Evolutionary conservation across 345 rosid genomes (phyloP).

Genomic region (Isatis tinctoria): DNA sequence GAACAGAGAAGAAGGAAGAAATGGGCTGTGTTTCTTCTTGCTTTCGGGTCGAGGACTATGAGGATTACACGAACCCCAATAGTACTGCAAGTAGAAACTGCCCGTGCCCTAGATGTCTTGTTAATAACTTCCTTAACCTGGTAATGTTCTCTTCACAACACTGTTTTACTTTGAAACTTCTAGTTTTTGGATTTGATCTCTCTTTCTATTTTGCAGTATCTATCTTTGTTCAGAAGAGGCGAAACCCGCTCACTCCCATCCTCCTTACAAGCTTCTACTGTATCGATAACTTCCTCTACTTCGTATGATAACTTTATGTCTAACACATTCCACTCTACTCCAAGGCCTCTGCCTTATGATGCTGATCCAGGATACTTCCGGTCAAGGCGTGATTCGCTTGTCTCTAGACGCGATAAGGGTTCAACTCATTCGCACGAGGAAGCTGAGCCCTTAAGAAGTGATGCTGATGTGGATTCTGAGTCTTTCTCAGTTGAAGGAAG

Average conservation of each 20-base stretch:
- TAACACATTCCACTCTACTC: slow-evolving; percentile 77
- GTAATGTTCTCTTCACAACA: slow-evolving; percentile 35
- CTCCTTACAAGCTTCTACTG: slow-evolving; percentile 58
- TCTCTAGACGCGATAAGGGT: slow-evolving; percentile 81
- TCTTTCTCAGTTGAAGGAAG: slow-evolving; percentile 52
- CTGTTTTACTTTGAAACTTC: neutral
- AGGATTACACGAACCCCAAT: slow-evolving; percentile 63
- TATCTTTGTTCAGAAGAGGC: slow-evolving; percentile 67
- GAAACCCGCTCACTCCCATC: slow-evolving; percentile 73
- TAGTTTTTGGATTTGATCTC: neutral
- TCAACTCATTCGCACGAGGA: slow-evolving; percentile 85
- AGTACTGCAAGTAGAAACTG: slow-evolving; percentile 61
- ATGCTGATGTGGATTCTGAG: slow-evolving; percentile 52
- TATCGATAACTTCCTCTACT: slow-evolving; percentile 58
- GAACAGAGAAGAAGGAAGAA: slow-evolving; percentile 26
- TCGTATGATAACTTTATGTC: slow-evolving; percentile 77
- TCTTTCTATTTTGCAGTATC: slow-evolving; percentile 57
- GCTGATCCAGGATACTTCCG: slow-evolving; percentile 58
- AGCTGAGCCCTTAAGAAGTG: slow-evolving; percentile 73
- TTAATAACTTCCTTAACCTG: slow-evolving; percentile 60
- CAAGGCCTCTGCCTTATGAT: slow-evolving; percentile 96
- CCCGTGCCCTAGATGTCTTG: slow-evolving; percentile 63
- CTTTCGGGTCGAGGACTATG: slow-evolving; percentile 53
- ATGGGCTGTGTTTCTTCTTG: slow-evolving; percentile 96
- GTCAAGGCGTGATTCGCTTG: slow-evolving; percentile 53